Conservation (phyloP, 1,139 yeast genomes). For the Meyerozyma sp. region DNA sequence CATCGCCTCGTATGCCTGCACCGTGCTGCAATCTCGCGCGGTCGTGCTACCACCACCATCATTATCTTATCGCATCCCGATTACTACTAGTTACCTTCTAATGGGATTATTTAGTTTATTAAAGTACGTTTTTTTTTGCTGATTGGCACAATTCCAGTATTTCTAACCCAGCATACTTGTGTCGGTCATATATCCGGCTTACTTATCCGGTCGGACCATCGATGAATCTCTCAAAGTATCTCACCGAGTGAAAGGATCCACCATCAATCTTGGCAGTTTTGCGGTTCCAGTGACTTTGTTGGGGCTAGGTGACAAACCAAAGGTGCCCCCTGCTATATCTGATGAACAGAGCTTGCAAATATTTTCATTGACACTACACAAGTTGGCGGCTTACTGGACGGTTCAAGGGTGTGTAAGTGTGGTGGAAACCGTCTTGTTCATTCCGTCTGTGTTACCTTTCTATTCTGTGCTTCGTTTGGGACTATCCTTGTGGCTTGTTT, state of each 20-base stretch:
- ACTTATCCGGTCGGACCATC: slow-evolving; percentile 50
- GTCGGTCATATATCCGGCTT: slow-evolving; percentile 46
- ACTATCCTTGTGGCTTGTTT: slow-evolving; percentile 48
- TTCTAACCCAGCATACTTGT: slow-evolving; percentile 22
- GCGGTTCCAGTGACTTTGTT: slow-evolving; percentile 11
- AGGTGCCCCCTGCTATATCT: background rate
- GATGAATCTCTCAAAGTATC: slow-evolving; percentile 9
- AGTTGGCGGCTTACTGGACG: slow-evolving; percentile 60
- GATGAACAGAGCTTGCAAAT: slow-evolving; percentile 14
- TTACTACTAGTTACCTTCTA: background rate
- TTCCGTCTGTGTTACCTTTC: slow-evolving; percentile 42
- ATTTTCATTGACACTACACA: slow-evolving; percentile 40
- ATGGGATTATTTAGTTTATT: background rate
- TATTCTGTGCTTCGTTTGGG: slow-evolving; percentile 36
- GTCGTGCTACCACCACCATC: slow-evolving; percentile 1
- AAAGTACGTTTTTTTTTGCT: background rate
- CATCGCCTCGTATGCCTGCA: too few species aligned
- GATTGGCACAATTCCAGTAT: background rate
- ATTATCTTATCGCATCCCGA: slow-evolving; percentile 1
- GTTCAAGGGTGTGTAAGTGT: slow-evolving; percentile 33
- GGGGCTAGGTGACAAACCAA: slow-evolving; percentile 25
- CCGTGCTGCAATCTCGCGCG: background rate
- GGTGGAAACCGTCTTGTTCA: slow-evolving; percentile 26
- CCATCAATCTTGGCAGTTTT: slow-evolving; percentile 10
- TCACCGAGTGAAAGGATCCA: slow-evolving; percentile 7